phyloP scores from a whole-genome alignment of 768 basidiomycete species.

The Termitomyces sp. region DNA sequence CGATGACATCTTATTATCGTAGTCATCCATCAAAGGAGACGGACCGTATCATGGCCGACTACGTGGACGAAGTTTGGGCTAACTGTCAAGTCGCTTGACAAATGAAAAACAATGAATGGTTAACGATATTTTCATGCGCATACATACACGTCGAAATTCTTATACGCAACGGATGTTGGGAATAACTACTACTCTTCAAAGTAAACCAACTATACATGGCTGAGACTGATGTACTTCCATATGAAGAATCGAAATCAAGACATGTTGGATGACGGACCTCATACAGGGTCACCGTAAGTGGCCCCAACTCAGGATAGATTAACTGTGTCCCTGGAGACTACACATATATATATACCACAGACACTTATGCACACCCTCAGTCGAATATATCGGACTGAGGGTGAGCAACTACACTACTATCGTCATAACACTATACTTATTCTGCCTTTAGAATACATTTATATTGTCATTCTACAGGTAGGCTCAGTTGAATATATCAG shows the following conservation, averaged over 20 bases:
- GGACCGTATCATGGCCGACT: conserved; percentile 49
- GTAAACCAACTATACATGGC: not conserved
- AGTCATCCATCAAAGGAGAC: conserved; percentile 49
- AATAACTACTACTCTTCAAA: not conserved
- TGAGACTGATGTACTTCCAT: not conserved
- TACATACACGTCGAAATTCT: not conserved
- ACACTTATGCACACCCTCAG: too few relatives aligned
- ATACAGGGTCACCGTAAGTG: too few relatives aligned
- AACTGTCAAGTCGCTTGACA: conserved; percentile 19
- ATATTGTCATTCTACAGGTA: too few relatives aligned
- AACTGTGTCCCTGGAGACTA: too few relatives aligned
- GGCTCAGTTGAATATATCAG: too few relatives aligned
- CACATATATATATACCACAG: too few relatives aligned
- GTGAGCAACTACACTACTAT: too few relatives aligned
- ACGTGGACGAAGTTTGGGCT: conserved; percentile 34
- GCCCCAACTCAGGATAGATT: too few relatives aligned
- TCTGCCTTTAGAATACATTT: too few relatives aligned
- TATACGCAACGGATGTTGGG: not conserved
- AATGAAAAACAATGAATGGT: not conserved
- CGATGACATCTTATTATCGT: not conserved
- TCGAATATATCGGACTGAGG: too few relatives aligned
- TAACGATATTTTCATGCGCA: not conserved
- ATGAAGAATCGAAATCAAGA: not conserved
- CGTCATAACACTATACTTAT: too few relatives aligned
- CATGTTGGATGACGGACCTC: too few relatives aligned